Evolutionary conservation across 2,329 filamentous ascomycete species (phyloP).

Genomic region (Trichoderma sp.): DNA sequence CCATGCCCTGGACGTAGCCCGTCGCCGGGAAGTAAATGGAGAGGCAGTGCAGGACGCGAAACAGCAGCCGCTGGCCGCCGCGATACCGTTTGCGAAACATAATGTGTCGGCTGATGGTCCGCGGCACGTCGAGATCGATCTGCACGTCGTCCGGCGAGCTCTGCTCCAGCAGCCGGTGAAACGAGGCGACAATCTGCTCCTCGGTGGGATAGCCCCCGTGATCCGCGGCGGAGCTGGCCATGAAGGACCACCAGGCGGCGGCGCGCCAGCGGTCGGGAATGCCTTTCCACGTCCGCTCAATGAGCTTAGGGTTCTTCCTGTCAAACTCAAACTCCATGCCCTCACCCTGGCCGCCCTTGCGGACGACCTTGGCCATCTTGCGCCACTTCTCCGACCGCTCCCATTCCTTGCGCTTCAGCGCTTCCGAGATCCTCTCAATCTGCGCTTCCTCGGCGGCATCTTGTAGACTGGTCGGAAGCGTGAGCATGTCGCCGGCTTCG

Average conservation of each 20-base stretch:
- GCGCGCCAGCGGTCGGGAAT: constrained; percentile 95
- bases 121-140: constrained; percentile 94
- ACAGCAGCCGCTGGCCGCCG: constrained; percentile 87
- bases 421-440: constrained; percentile 55
- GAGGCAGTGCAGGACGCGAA: constrained; percentile 88
- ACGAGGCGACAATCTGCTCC: constrained; percentile 70
- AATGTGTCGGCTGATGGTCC: constrained; percentile 92
- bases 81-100: constrained; percentile 94
- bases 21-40: constrained; percentile 88
- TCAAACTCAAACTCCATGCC: constrained; percentile 78
- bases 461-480: constrained; percentile 58
- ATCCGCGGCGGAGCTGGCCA: constrained; percentile 73
- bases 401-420: constrained; percentile 64
- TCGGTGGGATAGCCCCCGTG: constrained; percentile 64
- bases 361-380: constrained; percentile 63
- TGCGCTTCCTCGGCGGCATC: constrained; percentile 60
- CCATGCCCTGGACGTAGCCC: constrained; percentile 98
- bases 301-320: constrained; percentile 76
- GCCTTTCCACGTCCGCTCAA: constrained; percentile 94
- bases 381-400: constrained; percentile 68
- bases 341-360: constrained; percentile 55
- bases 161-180: constrained; percentile 70
- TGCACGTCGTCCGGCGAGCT: constrained; percentile 90
- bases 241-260: constrained; percentile 92
- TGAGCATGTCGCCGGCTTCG: constrained; percentile 68